Conservation (phyloP, 345 rosid species). For the Capsella bursapastoris region DNA sequence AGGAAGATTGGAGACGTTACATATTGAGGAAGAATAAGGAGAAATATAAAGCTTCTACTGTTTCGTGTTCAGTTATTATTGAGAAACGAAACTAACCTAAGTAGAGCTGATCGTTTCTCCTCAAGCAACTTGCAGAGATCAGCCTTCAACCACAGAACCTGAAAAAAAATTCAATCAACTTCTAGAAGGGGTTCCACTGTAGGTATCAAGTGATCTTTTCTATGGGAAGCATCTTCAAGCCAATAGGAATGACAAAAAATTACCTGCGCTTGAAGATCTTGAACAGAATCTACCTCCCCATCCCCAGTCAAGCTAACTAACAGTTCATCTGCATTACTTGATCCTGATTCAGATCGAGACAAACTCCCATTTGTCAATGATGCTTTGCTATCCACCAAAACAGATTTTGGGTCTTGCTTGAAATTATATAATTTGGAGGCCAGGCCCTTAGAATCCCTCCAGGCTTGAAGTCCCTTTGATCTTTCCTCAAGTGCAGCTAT, state of each 20-base stretch:
- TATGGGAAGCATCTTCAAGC: constrained; percentile 22
- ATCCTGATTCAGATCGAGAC: constrained; percentile 77
- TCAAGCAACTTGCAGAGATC: constrained; percentile 95
- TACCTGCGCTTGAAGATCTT: constrained; percentile 96
- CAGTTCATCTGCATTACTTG: constrained; percentile 74
- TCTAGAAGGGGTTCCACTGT: constrained; percentile 20
- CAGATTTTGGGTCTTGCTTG: constrained; percentile 76
- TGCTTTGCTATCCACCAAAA: constrained; percentile 61
- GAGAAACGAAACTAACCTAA: constrained; percentile 61
- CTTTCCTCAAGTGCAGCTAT: constrained; percentile 85
- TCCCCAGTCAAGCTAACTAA: constrained; percentile 73
- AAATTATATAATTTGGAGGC: constrained; percentile 91
- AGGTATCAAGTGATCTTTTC: constrained; percentile 21
- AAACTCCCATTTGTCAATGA: constrained; percentile 61
- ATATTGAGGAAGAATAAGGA: constrained; percentile 1
- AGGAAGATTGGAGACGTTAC: constrained; percentile 31
- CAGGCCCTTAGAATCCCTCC: constrained; percentile 87
- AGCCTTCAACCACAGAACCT: constrained; percentile 92
- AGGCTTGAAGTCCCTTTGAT: constrained; percentile 91
- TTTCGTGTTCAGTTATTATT: neutral
- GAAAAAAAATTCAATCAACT: constrained; percentile 41
- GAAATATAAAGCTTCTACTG: neutral
- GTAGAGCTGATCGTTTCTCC: constrained; percentile 92
- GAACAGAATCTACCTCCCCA: constrained; percentile 69
- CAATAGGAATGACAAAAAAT: constrained; percentile 27